Evolutionary conservation across 106 monocot species (phyloP).

Genomic region (Cymbidium sinense): DNA sequence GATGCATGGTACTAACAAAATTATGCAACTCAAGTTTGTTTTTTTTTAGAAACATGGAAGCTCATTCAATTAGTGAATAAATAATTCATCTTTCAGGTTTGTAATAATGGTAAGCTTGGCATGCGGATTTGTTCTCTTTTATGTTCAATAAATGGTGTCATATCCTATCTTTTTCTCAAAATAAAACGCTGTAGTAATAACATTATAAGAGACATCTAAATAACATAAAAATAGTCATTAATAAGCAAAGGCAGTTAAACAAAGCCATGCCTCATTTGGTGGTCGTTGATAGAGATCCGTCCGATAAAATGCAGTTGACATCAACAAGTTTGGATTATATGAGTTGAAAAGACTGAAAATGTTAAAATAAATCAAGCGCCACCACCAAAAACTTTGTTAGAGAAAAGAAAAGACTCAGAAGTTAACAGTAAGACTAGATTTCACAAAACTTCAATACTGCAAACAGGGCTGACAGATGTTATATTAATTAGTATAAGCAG

Average conservation of each 20-base stretch:
- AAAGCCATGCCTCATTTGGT: conserved; percentile 50
- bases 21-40: too few relatives aligned
- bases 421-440: not conserved
- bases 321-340: conserved; percentile 62
- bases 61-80: too few relatives aligned
- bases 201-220: too few relatives aligned
- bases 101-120: too few relatives aligned
- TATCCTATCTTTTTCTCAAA: too few relatives aligned
- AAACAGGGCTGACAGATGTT: not conserved
- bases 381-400: not conserved
- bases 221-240: not conserved
- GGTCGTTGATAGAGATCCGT: conserved; percentile 80
- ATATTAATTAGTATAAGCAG: not conserved
- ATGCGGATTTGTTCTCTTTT: too few relatives aligned
- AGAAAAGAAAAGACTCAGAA: not conserved
- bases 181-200: too few relatives aligned
- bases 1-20: too few relatives aligned
- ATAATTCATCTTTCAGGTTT: too few relatives aligned
- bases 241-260: not conserved
- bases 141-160: too few relatives aligned
- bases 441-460: not conserved
- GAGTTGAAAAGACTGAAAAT: conserved; percentile 83
- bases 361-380: not conserved
- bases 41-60: too few relatives aligned
- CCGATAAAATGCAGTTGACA: conserved; percentile 93